These are phyloP conservation scores for Emergomyces pasteurianus DNA, from an alignment of 2,329 filamentous ascomycete genomes.

Conservation along the genomic window DNA sequence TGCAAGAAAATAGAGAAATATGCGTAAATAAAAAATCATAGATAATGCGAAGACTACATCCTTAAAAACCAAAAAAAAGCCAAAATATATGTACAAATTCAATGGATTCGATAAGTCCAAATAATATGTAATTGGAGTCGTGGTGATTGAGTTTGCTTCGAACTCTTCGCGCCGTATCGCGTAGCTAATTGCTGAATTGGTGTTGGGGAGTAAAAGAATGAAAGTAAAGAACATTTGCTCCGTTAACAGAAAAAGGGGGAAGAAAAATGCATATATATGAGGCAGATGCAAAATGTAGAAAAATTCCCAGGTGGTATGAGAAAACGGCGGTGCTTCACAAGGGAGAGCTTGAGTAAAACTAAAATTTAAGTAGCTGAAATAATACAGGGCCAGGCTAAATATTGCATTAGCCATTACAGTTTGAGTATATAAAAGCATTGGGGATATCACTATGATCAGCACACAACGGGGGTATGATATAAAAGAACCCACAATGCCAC, in stretches of 20 bases:
- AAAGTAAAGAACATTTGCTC: background rate
- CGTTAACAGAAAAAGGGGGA: background rate
- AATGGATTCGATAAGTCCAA: background rate
- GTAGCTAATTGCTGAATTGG: too few species aligned
- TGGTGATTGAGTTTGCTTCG: background rate
- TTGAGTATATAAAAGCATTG: background rate
- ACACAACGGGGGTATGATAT: background rate
- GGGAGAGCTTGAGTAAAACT: background rate
- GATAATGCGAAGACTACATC: background rate
- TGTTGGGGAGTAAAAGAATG: too few species aligned
- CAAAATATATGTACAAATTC: background rate
- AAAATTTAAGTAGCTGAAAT: background rate
- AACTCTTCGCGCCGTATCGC: background rate
- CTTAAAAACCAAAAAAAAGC: background rate
- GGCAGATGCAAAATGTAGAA: background rate
- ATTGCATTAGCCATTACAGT: background rate
- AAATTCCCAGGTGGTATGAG: background rate
- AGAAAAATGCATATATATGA: background rate
- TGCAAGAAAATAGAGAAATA: too few species aligned
- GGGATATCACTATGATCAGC: background rate
- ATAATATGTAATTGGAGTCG: background rate
- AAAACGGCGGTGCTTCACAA: background rate
- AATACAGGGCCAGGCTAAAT: background rate
- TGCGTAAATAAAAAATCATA: too few species aligned
- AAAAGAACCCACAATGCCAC: background rate